Evolutionary conservation across 345 rosid genomes (phyloP).

Genomic region (Laguncularia racemosa): DNA sequence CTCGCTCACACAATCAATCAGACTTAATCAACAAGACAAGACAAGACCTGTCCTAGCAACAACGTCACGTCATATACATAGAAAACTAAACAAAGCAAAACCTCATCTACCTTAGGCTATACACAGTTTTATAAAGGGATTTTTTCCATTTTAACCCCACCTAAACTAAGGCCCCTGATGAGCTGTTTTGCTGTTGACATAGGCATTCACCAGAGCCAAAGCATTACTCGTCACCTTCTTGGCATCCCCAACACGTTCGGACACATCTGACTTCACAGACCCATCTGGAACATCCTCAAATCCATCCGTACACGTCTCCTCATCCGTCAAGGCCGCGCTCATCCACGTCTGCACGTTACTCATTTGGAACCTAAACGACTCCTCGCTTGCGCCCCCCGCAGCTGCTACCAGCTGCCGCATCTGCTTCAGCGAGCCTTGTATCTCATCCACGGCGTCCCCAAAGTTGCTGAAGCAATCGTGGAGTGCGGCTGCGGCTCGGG

Average conservation of each 20-base stretch:
- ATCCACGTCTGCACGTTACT: conserved; percentile 93
- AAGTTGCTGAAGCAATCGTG: conserved; percentile 84
- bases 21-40: no score
- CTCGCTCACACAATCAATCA: no score
- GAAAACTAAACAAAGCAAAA: no score
- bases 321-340: conserved; percentile 82
- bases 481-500: conserved; percentile 49
- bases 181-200: conserved; percentile 36
- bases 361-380: conserved; percentile 59
- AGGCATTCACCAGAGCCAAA: conserved; percentile 57
- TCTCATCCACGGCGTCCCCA: conserved; percentile 81
- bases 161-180: no score
- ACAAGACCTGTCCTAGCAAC: no score
- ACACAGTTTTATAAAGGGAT: no score
- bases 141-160: no score
- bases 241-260: conserved; percentile 29
- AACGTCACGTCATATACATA: no score
- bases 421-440: conserved; percentile 64
- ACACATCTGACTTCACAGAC: conserved; percentile 35
- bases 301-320: conserved; percentile 87
- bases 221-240: conserved; percentile 83
- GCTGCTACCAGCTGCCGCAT: conserved; percentile 40
- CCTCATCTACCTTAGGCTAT: no score
- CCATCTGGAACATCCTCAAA: conserved; percentile 52
- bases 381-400: conserved; percentile 25